Evolutionary conservation across 345 rosid genomes (phyloP), one percentile per base, ranked within the genome.

Genomic region (Citrus australasica): DNA sequence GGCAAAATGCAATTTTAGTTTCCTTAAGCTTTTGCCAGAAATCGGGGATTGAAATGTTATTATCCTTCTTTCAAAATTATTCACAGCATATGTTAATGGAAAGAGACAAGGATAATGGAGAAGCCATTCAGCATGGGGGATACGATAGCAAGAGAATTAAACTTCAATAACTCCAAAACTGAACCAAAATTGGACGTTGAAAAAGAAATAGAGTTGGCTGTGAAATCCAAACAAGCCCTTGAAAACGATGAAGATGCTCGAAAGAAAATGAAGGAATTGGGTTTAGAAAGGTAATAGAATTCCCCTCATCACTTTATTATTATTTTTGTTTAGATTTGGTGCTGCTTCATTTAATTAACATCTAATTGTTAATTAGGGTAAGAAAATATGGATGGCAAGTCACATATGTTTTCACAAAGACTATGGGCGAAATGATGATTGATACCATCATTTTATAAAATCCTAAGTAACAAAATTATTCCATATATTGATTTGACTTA

Each of bases 371-470:
- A 21, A 70, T 75, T 85, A 90, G 98, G 90, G 99, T 98, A 59
- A 90, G 87, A 85, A 88, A 84, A 79, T 89, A 82, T 32, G 98
- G 98, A 63, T 96, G 99, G 98, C 99, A 92, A 87, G 95, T 90
- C 81, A 90, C 97, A 1, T 94, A 91, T 27, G 93, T 88, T 71
- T 94, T 94, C 84, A 96, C 98, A 4, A 96, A 96, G 85, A 98
- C 98, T 24, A 96, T 92, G 98, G 98, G 98, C 79, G 98, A 96
- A 77, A 96, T 96, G 98, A 84, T 94, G 84, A 92, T 92, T 38
- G 87, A 92, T 67, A 85, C 79, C 77, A 83, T 84, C 7, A 5
- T 35, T 35, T 35, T 35, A 35, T 35, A 35, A 35, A 35, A 33
- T 33, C 35, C 35, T 33, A 35, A 35, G 37, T 35, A 35, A 35